A percentile compares a stretch with the other conserved stretches of the same genome.
phyloP scores from a whole-genome alignment of 768 basidiomycete species.

The Suillus occidentalis region DNA sequence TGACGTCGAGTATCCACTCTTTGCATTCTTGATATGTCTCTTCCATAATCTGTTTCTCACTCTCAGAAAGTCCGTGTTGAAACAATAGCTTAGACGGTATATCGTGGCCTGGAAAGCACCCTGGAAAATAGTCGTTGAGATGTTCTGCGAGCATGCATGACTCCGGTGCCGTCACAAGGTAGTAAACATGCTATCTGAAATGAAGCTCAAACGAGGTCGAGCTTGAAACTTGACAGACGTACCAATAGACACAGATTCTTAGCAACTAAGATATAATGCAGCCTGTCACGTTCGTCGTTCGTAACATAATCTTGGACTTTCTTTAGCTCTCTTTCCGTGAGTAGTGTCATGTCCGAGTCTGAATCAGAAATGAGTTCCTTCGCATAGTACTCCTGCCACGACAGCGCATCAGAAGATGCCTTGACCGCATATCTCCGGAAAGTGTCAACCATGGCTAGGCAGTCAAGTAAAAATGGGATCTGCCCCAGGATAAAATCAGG shows the following conservation, averaged over 20 bases:
- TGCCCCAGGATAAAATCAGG: conserved; percentile 32
- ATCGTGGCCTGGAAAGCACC: conserved; percentile 16
- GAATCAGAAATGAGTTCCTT: conserved; percentile 10
- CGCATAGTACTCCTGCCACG: conserved; percentile 27
- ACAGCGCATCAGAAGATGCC: conserved; percentile 21
- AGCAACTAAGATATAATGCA: conserved; percentile 25
- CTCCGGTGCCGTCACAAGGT: conserved; percentile 29
- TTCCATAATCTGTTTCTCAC: conserved; percentile 21
- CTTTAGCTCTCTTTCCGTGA: conserved; percentile 19
- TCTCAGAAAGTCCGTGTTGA: conserved; percentile 23
- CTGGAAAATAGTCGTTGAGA: conserved; percentile 31
- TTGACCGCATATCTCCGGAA: conserved; percentile 20
- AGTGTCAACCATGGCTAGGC: conserved; percentile 22
- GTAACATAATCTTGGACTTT: conserved; percentile 13
- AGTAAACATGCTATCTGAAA: conserved; percentile 26
- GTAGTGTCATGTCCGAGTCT: conserved; percentile 14
- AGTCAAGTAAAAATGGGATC: conserved; percentile 30
- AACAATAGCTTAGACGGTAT: conserved; percentile 23
- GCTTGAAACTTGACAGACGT: background rate
- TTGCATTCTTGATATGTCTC: conserved; percentile 18
- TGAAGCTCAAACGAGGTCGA: background rate
- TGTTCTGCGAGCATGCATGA: conserved; percentile 20
- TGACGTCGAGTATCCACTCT: conserved; percentile 18
- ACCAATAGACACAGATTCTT: conserved; percentile 23
- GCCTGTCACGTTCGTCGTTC: conserved; percentile 16